Evolutionary conservation across 2,329 filamentous ascomycete genomes (phyloP), one percentile per base, ranked within the genome.

Genomic region (Hypoxylon sp.): DNA sequence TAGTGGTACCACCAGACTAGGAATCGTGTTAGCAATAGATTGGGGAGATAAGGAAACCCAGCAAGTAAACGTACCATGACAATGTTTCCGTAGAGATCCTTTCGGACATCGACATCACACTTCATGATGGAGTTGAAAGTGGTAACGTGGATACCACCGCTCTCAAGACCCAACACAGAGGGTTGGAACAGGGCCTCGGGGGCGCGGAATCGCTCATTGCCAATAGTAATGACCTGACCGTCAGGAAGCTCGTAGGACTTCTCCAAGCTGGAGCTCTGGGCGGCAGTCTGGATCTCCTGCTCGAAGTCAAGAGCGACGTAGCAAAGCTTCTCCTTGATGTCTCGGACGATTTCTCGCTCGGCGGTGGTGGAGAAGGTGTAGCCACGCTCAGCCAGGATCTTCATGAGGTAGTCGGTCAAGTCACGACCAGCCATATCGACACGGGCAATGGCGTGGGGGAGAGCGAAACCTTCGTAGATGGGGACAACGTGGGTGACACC

Each of bases 61-160:
- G 50, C 32, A 42, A 59, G 21, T 42, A 31, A 11, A 87, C 93
- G 76, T 91, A 98, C 94, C 96, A 98, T 98, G 88, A 99, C 96
- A 82, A 99, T 98, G 92, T 99, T 99, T 85, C 94, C 94, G 86
- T 99, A 99, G 77, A 99, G 91, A 85, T 98, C 96, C 92, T 98
- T 98, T 89, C 96, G 93, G 86, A 99, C 96, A 85, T 99, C 96
- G 85, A 99, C 94, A 86, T 99, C 96, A 86, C 96, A 98, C 93
- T 99, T 99, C 94, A 98, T 98, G 92, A 99, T 98, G 80, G 96
- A 98, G 92, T 98, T 98, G 93, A 98, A 98, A 79, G 96, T 98
- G 83, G 95, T 98, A 82, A 97, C 94, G 88, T 98, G 96, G 86
- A 99, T 98, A 87, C 96, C 96, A 82, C 95, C 95, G 84, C 91